A percentile compares a stretch with the other conserved stretches of the same genome.
Conservation (phyloP, 306 rosid species). For the Lathyrus aphaca region DNA sequence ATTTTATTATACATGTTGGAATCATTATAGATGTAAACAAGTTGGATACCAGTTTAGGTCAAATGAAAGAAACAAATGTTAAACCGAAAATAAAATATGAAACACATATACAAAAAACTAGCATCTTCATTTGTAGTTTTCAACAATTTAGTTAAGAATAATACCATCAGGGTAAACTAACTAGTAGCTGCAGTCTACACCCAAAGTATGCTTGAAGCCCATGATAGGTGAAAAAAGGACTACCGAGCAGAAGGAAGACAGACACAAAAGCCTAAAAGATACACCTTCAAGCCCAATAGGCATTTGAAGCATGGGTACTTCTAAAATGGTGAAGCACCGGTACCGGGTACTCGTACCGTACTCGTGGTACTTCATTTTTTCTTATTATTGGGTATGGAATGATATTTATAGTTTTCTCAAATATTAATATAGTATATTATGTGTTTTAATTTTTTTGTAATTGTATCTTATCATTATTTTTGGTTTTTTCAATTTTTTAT, state of each 20-base stretch:
- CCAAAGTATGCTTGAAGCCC: slow-evolving; percentile 14
- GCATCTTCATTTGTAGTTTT: not conserved
- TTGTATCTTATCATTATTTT: too few relatives aligned
- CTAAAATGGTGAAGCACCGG: too few relatives aligned
- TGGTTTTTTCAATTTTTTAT: too few relatives aligned
- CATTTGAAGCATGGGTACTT: too few relatives aligned
- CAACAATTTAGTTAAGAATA: not conserved
- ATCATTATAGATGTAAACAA: not conserved
- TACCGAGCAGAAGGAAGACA: slow-evolving; percentile 11
- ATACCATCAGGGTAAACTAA: slow-evolving; percentile 3
- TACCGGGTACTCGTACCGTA: too few relatives aligned
- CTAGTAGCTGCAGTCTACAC: slow-evolving; percentile 2
- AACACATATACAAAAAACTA: not conserved
- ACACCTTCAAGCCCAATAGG: slow-evolving; percentile 5
- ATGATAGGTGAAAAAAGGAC: slow-evolving; percentile 15
- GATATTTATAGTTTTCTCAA: too few relatives aligned
- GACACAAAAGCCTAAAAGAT: slow-evolving; percentile 1
- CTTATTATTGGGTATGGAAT: too few relatives aligned
- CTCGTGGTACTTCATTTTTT: too few relatives aligned
- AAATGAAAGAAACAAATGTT: slow-evolving; percentile 25
- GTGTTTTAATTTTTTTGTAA: too few relatives aligned
- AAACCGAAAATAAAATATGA: slow-evolving; percentile 14
- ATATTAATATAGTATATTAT: too few relatives aligned
- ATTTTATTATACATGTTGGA: not conserved
- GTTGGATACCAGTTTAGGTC: slow-evolving; percentile 9